Base-by-base conservation (phyloP, 2,329 filamentous ascomycete species). In the Penicillium concentricum region DNA sequence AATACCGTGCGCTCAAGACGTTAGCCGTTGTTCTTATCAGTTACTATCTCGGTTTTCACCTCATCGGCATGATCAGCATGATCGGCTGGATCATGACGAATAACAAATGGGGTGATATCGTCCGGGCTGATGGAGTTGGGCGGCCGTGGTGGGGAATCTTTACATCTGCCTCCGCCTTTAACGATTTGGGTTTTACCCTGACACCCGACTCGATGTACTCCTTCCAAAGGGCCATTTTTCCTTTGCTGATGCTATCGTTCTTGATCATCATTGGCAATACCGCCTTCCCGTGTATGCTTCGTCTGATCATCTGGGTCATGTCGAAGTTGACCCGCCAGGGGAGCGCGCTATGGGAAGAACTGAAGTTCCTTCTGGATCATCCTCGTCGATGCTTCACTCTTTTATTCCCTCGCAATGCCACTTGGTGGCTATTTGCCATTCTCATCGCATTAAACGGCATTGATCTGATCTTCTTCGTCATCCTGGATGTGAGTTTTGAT, bases 221-320 rank as follows among this genome's bases (percentile, higher is more conserved):
- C 0, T 97, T 97, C 73, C 87, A 91, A 65, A 83, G 79, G 9
- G 90, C 91, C 0, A 79, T 89, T 7, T 89, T 91, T 65, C 86
- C 89, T 0, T 79, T 97, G 44, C 79, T 97, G 22, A 71, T 94
- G 42, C 85, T 92, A 75, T 86, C 86, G 7, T 96, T 96, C 65
- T 82, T 97, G 41, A 94, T 97, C 69, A 86, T 97, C 59, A 91
- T 96, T 59, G 93, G 93, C 54, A 97, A 97, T 69, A 97, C 93
- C 0, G 94, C 89, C 0, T 97, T 97, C 66, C 94, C 93, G 0
- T 90, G 94, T 68, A 92, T 97, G 88, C 83, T 97, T 24, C 89
- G 94, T 8, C 90, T 97, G 68, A 85, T 94, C 60, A 97, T 99
- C 59, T 99, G 94, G 93, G 67, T 88, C 0, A 70, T 84, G 34